Evolutionary conservation across 73 alveolate genomes (phyloP), one percentile per base, ranked within the genome.

Genomic region (Stentor coeruleus): DNA sequence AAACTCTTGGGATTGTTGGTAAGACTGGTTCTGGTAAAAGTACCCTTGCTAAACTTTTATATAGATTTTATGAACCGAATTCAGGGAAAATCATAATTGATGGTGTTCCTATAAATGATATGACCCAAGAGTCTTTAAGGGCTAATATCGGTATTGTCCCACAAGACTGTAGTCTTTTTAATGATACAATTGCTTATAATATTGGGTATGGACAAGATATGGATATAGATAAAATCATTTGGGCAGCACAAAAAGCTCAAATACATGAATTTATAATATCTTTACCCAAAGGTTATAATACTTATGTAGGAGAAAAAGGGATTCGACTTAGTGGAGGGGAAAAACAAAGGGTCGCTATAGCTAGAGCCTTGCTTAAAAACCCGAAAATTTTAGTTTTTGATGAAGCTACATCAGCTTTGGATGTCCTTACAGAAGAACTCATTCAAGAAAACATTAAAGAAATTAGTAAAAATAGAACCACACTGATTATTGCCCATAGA

Each of bases 21-120:
- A 92, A 95, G 77, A 87, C 97, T 77, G 99, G 99, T 3, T 91
- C 96, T 58, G 99, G 99, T 6, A 96, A 96, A 86, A 87, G 97
- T 39, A 93, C 99, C 30, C 87, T 91, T 31, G 92, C 89, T 31
- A 85, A 86, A 86, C 85, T 96, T 38, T 86, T 96, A 41, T 86
- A 84, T 81, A 93, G 99, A 88, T 95, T 96, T 84, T 96, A 96
- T 91, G 99, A 96, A 76, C 89, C 87, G 26, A 85, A 89, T 85
- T 76, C 74, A 41, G 99, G 99, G 3, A 85, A 89, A 58, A 96
- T 96, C 42, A 77, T 81, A 74, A 77, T 96, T 49, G 98, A 96
- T 76, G 93, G 95, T 60, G 86, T 81, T 14, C 85, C 93, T 74
- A 96, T 96, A 33, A 91, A 91, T 74, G 87, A 89, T 37, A 87